Evolutionary conservation across 768 basidiomycete genomes (phyloP).

Genomic region (Jaapia argillacea): DNA sequence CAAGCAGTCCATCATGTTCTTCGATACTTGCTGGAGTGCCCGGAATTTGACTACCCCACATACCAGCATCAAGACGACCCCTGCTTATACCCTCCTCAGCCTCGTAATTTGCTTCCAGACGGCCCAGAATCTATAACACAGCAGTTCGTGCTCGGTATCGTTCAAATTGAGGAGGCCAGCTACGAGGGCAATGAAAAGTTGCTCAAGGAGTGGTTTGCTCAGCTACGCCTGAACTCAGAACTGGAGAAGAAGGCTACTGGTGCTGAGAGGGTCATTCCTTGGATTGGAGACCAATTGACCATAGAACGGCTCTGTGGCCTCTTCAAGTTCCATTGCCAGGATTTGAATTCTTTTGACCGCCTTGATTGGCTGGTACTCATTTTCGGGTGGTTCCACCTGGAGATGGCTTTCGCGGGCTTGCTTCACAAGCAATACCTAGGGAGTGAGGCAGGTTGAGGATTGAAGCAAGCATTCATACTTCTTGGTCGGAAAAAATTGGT

Average conservation of each 20-base stretch:
- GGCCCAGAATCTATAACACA: constrained; percentile 5
- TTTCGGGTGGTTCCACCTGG: too few relatives aligned
- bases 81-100: constrained; percentile 4
- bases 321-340: constrained; percentile 23
- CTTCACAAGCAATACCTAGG: too few relatives aligned
- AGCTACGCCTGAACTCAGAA: constrained; percentile 9
- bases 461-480: too few relatives aligned
- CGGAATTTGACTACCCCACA: constrained; percentile 1
- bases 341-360: constrained; percentile 27
- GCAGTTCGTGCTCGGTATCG: constrained; percentile 10
- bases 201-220: constrained; percentile 9
- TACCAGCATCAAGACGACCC: background rate
- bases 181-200: constrained; percentile 12
- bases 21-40: too few relatives aligned
- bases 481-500: too few relatives aligned
- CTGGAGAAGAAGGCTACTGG: too few relatives aligned
- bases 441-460: too few relatives aligned
- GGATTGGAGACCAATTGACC: constrained; percentile 29
- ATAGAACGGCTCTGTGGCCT: constrained; percentile 26
- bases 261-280: constrained; percentile 17
- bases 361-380: too few relatives aligned
- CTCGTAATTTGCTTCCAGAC: constrained; percentile 8
- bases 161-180: constrained; percentile 13
- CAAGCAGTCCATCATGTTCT: too few relatives aligned
- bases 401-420: too few relatives aligned